A percentile compares a stretch with the other conserved stretches of the same genome.
phyloP scores from a whole-genome alignment of 73 alveolate genomes.

The Durusdinium trenchii region DNA sequence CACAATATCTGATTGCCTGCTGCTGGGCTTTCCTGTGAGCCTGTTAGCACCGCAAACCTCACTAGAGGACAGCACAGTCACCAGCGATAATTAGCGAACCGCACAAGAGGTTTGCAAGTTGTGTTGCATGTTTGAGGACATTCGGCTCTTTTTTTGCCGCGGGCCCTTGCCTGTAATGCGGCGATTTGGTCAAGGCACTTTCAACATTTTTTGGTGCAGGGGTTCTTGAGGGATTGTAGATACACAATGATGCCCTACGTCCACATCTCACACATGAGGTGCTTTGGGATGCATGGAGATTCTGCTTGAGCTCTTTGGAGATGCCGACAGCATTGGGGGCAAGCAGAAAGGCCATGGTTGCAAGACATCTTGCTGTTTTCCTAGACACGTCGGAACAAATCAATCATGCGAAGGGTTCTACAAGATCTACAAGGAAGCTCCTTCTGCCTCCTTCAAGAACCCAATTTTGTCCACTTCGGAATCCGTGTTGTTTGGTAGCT shows the following conservation, averaged over 20 bases:
- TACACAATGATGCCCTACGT: background rate
- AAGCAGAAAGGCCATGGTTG: conserved; percentile 42
- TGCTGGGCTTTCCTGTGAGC: conserved; percentile 13
- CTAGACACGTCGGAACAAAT: background rate
- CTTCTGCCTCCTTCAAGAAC: no score
- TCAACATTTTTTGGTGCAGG: background rate
- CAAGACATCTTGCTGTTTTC: background rate
- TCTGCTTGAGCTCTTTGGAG: conserved; percentile 50
- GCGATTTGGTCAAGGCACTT: conserved; percentile 51
- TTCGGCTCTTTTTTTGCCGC: conserved; percentile 46
- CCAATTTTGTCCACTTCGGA: no score
- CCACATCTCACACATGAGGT: background rate
- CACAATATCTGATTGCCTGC: conserved; percentile 39
- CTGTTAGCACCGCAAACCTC: conserved; percentile 15
- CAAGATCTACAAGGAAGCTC: no score
- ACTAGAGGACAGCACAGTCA: background rate
- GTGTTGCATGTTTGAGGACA: background rate
- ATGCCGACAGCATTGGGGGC: conserved; percentile 34
- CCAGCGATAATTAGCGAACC: background rate
- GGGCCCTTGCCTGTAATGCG: conserved; percentile 63
- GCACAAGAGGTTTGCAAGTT: background rate
- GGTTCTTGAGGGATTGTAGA: background rate
- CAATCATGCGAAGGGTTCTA: no score
- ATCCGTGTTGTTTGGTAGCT: no score
- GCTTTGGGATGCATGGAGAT: conserved; percentile 69